Percentiles rank a stretch among this genome's conserved stretches.
Conservation (phyloP, 1,284 basidiomycete species). For the Apiotrichum siamense region DNA sequence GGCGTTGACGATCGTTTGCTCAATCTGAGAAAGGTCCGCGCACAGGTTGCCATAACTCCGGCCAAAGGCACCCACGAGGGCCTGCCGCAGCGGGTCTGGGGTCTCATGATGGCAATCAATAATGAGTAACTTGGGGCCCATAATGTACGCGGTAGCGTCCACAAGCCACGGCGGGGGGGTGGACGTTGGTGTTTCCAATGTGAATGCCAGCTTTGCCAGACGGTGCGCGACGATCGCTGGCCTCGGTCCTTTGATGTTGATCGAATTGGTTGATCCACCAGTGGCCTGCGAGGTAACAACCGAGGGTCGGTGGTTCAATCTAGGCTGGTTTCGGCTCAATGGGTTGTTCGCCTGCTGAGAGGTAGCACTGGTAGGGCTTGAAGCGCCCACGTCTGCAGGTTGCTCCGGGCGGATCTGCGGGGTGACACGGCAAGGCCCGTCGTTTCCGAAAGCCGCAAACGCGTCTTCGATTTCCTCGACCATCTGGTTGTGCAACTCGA, state of each 20-base stretch:
- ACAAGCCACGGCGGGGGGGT: background rate
- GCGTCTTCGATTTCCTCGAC: conserved; percentile 1
- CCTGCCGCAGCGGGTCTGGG: background rate
- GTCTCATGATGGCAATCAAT: background rate
- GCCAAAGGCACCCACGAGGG: background rate
- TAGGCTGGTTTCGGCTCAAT: background rate
- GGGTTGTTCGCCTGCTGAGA: background rate
- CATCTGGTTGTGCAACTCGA: conserved; percentile 1
- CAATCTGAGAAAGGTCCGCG: background rate
- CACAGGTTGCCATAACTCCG: background rate
- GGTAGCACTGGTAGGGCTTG: background rate
- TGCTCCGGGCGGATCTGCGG: background rate
- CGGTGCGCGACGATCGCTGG: background rate
- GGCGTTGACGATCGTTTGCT: background rate
- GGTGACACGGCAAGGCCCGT: background rate
- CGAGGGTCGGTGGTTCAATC: background rate
- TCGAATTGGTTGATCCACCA: background rate
- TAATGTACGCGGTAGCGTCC: background rate
- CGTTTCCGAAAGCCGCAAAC: background rate
- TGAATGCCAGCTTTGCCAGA: background rate
- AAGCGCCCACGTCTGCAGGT: background rate
- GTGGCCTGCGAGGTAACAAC: background rate
- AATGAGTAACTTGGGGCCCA: background rate
- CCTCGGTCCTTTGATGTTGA: background rate
- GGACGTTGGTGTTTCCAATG: background rate